A percentile compares a stretch with the other conserved stretches of the same genome.
phyloP scores from a whole-genome alignment of 2,329 filamentous ascomycete species.

The Exophiala alcalophila region DNA sequence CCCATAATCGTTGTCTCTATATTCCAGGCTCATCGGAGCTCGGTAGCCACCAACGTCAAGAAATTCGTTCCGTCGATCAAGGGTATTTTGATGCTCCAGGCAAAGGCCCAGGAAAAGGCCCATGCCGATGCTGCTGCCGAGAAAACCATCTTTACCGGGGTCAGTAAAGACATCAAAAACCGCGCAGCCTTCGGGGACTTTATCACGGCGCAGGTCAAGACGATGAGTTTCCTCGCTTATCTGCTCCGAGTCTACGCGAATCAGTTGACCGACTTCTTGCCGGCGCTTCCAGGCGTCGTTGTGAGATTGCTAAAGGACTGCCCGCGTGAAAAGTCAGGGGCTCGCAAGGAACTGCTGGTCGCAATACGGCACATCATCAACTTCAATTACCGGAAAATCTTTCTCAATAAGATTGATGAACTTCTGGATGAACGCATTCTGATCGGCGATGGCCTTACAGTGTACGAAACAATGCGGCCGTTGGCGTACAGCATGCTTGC shows the following conservation, averaged over 20 bases:
- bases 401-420: conserved; percentile 90
- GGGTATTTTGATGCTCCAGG: conserved; percentile 80
- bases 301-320: conserved; percentile 91
- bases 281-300: conserved; percentile 80
- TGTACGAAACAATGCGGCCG: conserved; percentile 93
- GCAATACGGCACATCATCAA: conserved; percentile 98
- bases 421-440: conserved; percentile 89
- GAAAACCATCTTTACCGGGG: conserved; percentile 82
- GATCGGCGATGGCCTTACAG: conserved; percentile 92
- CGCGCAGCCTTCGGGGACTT: conserved; percentile 93
- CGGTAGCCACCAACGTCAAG: conserved; percentile 80
- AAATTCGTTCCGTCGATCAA: conserved; percentile 93
- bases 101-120: conserved; percentile 87
- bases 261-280: conserved; percentile 83
- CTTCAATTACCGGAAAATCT: conserved; percentile 96
- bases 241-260: conserved; percentile 82
- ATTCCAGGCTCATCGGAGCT: conserved; percentile 84
- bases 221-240: conserved; percentile 97
- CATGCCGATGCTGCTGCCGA: conserved; percentile 78
- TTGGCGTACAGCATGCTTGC: conserved; percentile 98
- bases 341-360: conserved; percentile 90
- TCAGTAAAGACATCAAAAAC: conserved; percentile 91
- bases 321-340: conserved; percentile 86
- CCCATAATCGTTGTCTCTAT: conserved; percentile 98
- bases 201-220: conserved; percentile 97